A percentile compares a stretch with the other conserved stretches of the same genome.
Evolutionary conservation across 768 basidiomycete genomes (phyloP).

Genomic region (Boletus tomentosulus): DNA sequence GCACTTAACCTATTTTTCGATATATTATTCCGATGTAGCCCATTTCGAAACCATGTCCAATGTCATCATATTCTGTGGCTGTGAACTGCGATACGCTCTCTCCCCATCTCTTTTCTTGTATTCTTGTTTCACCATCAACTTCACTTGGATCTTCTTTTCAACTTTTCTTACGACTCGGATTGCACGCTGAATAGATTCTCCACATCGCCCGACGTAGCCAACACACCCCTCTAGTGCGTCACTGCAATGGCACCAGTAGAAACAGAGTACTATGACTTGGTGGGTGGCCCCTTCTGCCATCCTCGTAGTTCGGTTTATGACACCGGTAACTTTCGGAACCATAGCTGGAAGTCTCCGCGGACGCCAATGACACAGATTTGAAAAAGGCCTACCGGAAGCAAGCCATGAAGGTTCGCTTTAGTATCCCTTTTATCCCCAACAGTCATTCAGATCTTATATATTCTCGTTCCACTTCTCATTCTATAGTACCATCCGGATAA

Average conservation of each 20-base stretch:
- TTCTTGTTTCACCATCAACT: constrained; percentile 5
- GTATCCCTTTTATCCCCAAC: background rate
- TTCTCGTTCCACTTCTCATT: background rate
- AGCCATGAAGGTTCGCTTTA: constrained; percentile 75
- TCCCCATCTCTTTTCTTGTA: background rate
- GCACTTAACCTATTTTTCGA: constrained; percentile 21
- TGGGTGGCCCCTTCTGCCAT: constrained; percentile 32
- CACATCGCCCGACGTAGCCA: background rate
- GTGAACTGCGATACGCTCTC: constrained; percentile 12
- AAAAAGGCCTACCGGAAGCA: constrained; percentile 96
- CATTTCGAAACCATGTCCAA: background rate
- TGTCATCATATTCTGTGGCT: constrained; percentile 28
- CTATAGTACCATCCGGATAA: constrained; percentile 93
- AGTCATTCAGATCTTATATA: background rate
- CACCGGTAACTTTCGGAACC: background rate
- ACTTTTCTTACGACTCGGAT: background rate
- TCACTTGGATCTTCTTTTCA: background rate
- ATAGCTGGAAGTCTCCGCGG: constrained; percentile 67
- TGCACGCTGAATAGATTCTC: background rate
- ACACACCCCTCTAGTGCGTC: background rate
- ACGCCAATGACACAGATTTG: constrained; percentile 74
- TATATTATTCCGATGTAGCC: constrained; percentile 33
- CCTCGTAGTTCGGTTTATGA: background rate
- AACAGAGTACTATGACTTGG: constrained; percentile 85
- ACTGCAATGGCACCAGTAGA: constrained; percentile 80